Base-by-base conservation (phyloP, 2,329 filamentous ascomycete genomes). In the Hypomyces perniciosus region DNA sequence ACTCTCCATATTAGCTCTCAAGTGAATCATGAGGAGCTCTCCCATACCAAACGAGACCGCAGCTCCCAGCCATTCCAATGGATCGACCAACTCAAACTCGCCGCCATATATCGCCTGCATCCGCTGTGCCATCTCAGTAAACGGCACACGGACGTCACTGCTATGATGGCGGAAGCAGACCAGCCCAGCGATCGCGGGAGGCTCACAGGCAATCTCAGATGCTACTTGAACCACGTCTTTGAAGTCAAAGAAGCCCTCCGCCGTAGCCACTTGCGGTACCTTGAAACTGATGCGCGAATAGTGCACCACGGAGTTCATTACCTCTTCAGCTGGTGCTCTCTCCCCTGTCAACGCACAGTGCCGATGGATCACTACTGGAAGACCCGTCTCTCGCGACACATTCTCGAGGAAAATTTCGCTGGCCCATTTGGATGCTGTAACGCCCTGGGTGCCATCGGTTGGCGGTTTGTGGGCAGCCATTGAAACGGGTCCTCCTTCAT, bases 341-440 rank as follows among this genome's bases (percentile, higher is more conserved):
- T 58, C 53, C n/a, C 57, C 53, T 26, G 57, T 50, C 20, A 59
- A 29, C 7, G 55, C 56, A 33, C 57, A 58, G 20, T 56, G 62
- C 9, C 65, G 60, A 46, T 67, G 62, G 5, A 68, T 59, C 5
- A 46, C 46, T 4, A 65, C 59, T 1, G 59, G 60, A 6, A 63
- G 40, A 7, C 54, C 56, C n/a, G 55, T 51, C 2, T 44, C 34
- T 13, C 35, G 49, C 10, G 39, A 44, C 1, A 56, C 51, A 2
- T 60, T 62, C 50, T 66, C 62, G 2, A 70, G 57, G 39, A 61
- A 59, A 4, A 52, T 45, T 48, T 70, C 67, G 35, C 59, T 60
- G 1, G 57, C 65, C 68, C 67, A 68, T 48, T 68, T 68, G 1
- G 61, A 58, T 1, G 63, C 58, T 2, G 60, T 53, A 50, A 67